Evolutionary conservation across 345 rosid species (phyloP).

Genomic region (Eucalyptus virginea): DNA sequence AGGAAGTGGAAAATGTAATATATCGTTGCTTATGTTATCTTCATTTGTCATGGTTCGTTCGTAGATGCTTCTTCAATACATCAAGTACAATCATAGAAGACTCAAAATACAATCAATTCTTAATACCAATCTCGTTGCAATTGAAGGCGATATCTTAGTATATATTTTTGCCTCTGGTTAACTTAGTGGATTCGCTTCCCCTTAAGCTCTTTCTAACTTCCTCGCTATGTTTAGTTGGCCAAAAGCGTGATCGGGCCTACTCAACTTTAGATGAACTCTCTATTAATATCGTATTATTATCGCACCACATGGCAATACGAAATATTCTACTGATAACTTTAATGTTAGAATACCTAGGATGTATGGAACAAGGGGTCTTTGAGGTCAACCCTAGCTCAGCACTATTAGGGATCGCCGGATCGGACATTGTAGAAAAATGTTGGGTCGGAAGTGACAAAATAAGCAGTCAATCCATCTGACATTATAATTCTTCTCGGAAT

Average conservation of each 20-base stretch:
- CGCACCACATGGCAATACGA: not conserved
- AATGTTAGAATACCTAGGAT: not conserved
- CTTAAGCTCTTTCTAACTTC: not conserved
- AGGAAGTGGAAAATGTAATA: not conserved
- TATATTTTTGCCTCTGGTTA: not conserved
- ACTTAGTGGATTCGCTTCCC: not conserved
- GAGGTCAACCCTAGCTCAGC: not conserved
- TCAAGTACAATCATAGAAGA: not conserved
- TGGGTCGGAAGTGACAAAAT: not conserved
- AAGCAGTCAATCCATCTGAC: not conserved
- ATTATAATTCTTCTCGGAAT: not conserved
- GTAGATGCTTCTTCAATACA: not conserved
- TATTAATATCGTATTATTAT: not conserved
- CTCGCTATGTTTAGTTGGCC: not conserved
- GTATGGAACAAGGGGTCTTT: not conserved
- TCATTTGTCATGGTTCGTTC: not conserved
- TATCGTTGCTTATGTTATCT: not conserved
- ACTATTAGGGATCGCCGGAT: not conserved
- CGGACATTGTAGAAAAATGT: not conserved
- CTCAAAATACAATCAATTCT: not conserved
- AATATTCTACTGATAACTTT: not conserved
- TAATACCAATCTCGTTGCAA: not conserved
- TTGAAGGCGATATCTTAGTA: not conserved
- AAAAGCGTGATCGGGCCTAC: not conserved
- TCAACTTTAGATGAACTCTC: not conserved